These are phyloP conservation scores for Solanum chacoense DNA, from an alignment of 305 asterid genomes.

Conservation along the genomic window DNA sequence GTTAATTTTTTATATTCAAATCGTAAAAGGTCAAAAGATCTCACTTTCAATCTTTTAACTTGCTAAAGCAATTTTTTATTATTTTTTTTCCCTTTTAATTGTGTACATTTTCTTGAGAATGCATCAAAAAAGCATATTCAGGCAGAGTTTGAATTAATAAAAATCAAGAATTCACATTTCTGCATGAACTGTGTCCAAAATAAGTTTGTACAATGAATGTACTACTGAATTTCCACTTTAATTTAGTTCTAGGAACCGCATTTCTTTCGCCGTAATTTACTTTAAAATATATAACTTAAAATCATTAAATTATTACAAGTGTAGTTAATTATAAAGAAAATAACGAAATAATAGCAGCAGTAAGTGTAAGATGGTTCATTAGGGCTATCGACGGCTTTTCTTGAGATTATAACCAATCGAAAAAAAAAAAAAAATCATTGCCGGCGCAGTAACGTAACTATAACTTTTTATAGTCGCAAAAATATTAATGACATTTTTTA, in stretches of 20 bases:
- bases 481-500: not conserved
- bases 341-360: not conserved
- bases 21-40: not conserved
- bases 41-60: not conserved
- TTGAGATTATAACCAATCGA: not conserved
- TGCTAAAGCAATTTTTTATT: not conserved
- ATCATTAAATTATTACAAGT: not conserved
- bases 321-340: not conserved
- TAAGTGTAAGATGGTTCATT: not conserved
- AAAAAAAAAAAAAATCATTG: not conserved
- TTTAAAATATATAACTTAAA: not conserved
- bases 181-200: not conserved
- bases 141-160: not conserved
- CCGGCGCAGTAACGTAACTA: not conserved
- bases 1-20: fast-evolving
- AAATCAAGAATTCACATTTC: not conserved
- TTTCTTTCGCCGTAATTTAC: not conserved
- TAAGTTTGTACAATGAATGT: not conserved
- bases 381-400: not conserved
- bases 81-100: not conserved
- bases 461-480: not conserved
- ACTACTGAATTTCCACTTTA: not conserved
- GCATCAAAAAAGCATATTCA: not conserved
- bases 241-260: not conserved
- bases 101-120: not conserved